A percentile compares a stretch with the other conserved stretches of the same genome.
phyloP scores from a whole-genome alignment of 306 rosid genomes.

The Arachis stenosperma region DNA sequence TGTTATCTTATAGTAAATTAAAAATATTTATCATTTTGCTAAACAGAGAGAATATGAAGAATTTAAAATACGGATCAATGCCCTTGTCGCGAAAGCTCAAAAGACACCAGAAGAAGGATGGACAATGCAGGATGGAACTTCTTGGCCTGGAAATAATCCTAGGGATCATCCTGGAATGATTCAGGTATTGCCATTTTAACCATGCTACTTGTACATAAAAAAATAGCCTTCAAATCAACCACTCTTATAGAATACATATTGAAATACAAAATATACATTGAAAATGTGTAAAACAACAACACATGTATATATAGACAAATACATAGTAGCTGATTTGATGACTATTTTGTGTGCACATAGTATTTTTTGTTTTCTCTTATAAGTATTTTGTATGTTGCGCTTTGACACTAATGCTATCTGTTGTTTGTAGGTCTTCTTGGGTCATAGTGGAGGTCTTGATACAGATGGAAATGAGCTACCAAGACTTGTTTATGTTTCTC shows the following conservation, averaged over 20 bases:
- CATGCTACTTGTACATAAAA: no score
- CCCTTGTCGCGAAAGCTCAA: conserved; percentile 93
- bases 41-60: conserved; percentile 98
- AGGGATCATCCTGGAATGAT: conserved; percentile 99
- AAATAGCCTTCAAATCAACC: no score
- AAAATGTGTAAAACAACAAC: no score
- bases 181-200: conserved; percentile 62
- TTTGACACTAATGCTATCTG: conserved; percentile 30
- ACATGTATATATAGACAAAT: no score
- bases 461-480: conserved; percentile 99
- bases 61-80: conserved; percentile 86
- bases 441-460: conserved; percentile 98
- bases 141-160: conserved; percentile 99
- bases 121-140: conserved; percentile 99
- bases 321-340: no score
- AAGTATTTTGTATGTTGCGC: not conserved
- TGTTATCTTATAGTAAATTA: conserved; percentile 1
- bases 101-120: conserved; percentile 99
- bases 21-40: conserved; percentile 33
- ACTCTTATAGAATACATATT: no score
- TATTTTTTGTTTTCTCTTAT: not conserved
- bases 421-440: conserved; percentile 83
- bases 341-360: not conserved
- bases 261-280: no score
- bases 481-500: conserved; percentile 98